Percentiles rank a stretch among this genome's conserved stretches.
Evolutionary conservation across 2,329 filamentous ascomycete species (phyloP).

Genomic region (Fusarium dlaminii): DNA sequence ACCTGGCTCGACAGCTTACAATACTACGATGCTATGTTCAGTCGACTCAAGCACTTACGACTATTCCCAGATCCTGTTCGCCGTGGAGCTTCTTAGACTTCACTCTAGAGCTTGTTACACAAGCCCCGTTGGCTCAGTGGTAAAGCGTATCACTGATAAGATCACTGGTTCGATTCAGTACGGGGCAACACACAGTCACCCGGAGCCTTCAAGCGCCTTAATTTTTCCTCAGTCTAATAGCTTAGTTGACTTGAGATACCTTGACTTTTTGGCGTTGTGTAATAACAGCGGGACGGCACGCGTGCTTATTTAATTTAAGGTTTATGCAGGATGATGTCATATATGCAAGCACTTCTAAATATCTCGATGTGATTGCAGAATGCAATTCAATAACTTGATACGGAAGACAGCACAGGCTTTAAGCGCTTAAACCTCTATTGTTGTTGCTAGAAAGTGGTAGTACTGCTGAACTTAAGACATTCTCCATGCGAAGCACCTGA

Average conservation of each 20-base stretch:
- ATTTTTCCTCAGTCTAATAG: neutral
- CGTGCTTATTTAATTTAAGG: slow-evolving; percentile 8
- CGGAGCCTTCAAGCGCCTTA: rapidly evolving
- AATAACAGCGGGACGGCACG: neutral
- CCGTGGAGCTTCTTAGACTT: neutral
- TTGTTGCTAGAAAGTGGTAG: rapidly evolving
- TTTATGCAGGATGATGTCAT: slow-evolving; percentile 8
- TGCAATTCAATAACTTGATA: neutral
- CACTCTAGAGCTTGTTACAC: rapidly evolving
- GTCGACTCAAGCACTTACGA: neutral
- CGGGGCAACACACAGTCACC: neutral
- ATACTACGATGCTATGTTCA: neutral
- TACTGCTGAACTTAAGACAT: neutral
- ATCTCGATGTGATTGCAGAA: neutral
- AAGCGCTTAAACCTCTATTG: rapidly evolving
- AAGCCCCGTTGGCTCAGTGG: slow-evolving; percentile 27
- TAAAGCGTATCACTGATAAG: slow-evolving; percentile 38
- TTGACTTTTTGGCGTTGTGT: neutral
- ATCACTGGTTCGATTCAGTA: slow-evolving; percentile 34
- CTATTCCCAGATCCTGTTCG: neutral
- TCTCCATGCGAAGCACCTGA: neutral
- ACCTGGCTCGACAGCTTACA: neutral
- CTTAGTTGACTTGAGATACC: neutral
- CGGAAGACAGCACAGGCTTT: neutral
- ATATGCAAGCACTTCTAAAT: neutral